Percentiles rank a stretch among this genome's conserved stretches.
Evolutionary conservation across 257 asterid species (phyloP).

Genomic region (Leptodermis oblonga): DNA sequence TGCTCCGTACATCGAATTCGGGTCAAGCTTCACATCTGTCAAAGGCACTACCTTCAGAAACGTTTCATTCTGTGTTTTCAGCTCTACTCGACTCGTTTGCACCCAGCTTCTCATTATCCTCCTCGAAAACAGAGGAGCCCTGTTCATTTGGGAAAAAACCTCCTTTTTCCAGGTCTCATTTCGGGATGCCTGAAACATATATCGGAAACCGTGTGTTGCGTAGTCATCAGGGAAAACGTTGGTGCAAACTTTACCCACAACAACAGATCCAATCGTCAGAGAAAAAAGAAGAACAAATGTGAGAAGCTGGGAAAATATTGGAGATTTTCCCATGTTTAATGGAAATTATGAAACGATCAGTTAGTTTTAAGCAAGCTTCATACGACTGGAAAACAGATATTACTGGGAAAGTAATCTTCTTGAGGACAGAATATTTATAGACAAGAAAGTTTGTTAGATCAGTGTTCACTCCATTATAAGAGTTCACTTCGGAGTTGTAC

Average conservation of each 20-base stretch:
- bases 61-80: slow-evolving; percentile 38
- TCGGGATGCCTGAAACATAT: slow-evolving; percentile 47
- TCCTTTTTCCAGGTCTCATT: slow-evolving; percentile 66
- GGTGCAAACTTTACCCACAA: slow-evolving; percentile 57
- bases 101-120: slow-evolving; percentile 56
- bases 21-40: slow-evolving; percentile 64
- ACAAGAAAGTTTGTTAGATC: neutral
- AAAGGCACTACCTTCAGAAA: slow-evolving; percentile 50
- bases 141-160: slow-evolving; percentile 40
- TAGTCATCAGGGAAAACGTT: slow-evolving; percentile 32
- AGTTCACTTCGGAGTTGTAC: too few species aligned
- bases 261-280: slow-evolving; percentile 22
- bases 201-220: slow-evolving; percentile 54
- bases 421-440: neutral
- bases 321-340: neutral
- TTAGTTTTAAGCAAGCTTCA: too few species aligned
- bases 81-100: slow-evolving; percentile 24
- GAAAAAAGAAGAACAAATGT: slow-evolving; percentile 15
- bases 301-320: slow-evolving; percentile 5
- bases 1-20: slow-evolving; percentile 54
- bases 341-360: too few species aligned
- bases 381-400: too few species aligned
- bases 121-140: slow-evolving; percentile 58
- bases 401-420: too few species aligned
- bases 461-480: too few species aligned